These are phyloP conservation scores for Garcia nutans DNA, from an alignment of 345 rosid genomes.

Conservation along the genomic window DNA sequence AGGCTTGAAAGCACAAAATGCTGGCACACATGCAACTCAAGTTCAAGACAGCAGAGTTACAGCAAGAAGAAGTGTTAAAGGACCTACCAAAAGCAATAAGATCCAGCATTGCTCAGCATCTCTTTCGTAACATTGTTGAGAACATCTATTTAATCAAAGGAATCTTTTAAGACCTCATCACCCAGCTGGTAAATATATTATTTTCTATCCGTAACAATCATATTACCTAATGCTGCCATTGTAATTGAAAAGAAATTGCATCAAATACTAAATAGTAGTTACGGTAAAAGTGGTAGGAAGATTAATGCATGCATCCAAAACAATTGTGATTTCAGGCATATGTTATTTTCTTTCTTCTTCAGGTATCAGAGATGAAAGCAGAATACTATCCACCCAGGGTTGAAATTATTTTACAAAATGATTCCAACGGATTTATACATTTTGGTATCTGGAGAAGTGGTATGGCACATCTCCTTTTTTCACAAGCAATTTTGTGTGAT, in stretches of 20 bases:
- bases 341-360: conserved; percentile 15
- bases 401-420: conserved; percentile 84
- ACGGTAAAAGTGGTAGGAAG: neutral
- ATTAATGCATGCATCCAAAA: neutral
- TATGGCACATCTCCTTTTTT: conserved; percentile 29
- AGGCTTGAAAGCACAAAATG: conserved; percentile 82
- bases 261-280: neutral
- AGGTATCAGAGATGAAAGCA: conserved; percentile 83
- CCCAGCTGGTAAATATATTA: conserved; percentile 56
- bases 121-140: conserved; percentile 56
- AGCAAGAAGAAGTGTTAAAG: conserved; percentile 81
- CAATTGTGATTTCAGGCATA: neutral
- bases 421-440: conserved; percentile 89
- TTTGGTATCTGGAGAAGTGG: conserved; percentile 88
- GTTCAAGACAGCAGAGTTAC: conserved; percentile 80
- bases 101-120: conserved; percentile 77
- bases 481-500: neutral
- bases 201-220: neutral
- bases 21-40: conserved; percentile 87
- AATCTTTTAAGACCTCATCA: conserved; percentile 62
- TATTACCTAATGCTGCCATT: neutral
- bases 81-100: conserved; percentile 90
- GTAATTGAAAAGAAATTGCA: neutral
- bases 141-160: conserved; percentile 72
- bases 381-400: conserved; percentile 93